Evolutionary conservation across 2,329 filamentous ascomycete species (phyloP).

Genomic region (Diaporthe humulicola): DNA sequence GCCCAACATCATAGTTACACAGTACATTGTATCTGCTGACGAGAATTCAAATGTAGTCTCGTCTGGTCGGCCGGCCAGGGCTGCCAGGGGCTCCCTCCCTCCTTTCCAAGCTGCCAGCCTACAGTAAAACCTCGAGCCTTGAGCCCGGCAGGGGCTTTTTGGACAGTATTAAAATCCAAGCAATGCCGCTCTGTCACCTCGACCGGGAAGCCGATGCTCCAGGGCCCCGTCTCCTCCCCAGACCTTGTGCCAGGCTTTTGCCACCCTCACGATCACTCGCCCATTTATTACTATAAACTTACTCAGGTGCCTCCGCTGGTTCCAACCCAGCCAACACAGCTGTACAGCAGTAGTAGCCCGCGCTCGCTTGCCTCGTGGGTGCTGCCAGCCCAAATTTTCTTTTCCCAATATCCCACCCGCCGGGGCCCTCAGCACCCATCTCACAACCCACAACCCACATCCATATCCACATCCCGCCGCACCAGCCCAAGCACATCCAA

Average conservation of each 20-base stretch:
- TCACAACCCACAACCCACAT: neutral
- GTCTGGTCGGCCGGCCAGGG: neutral
- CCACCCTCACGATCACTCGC: constrained; percentile 1
- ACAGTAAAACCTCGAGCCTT: neutral
- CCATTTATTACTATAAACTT: neutral
- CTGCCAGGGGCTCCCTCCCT: constrained; percentile 24
- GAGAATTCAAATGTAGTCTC: neutral
- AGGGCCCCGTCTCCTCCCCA: neutral
- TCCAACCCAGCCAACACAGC: neutral
- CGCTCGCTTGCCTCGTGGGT: constrained; percentile 8
- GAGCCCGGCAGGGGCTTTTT: neutral
- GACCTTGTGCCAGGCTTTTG: constrained; percentile 1
- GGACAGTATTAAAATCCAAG: neutral
- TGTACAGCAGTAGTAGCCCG: no score
- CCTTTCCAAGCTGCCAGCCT: neutral
- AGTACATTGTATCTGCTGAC: neutral
- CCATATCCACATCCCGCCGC: constrained; percentile 15
- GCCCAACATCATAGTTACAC: neutral
- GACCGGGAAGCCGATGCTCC: neutral
- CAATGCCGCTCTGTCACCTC: neutral
- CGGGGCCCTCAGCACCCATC: neutral
- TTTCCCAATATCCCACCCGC: constrained; percentile 2
- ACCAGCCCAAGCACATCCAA: neutral
- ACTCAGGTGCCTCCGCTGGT: neutral
- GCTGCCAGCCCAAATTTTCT: neutral